Conservation (phyloP, 768 basidiomycete genomes). For the Cantharellus cinnabarinus region DNA sequence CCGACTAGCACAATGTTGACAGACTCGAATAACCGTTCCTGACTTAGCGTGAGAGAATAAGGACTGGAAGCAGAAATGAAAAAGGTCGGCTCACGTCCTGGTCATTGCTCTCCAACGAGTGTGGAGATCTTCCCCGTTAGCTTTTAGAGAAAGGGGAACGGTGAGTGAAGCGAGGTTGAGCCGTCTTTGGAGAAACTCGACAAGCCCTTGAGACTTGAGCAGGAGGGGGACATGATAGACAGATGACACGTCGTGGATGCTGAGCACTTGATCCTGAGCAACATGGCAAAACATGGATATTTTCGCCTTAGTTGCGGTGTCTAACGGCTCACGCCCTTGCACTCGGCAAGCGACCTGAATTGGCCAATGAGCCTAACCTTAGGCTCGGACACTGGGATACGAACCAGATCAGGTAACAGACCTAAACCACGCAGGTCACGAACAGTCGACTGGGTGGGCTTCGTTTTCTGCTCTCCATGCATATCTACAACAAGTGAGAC, state of each 20-base stretch:
- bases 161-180: conserved; percentile 46
- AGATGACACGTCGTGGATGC: conserved; percentile 88
- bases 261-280: conserved; percentile 61
- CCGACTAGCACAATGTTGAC: conserved; percentile 85
- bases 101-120: conserved; percentile 71
- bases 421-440: conserved; percentile 85
- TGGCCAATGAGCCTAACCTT: not conserved
- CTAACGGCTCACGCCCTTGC: conserved; percentile 59
- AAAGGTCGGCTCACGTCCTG: conserved; percentile 26
- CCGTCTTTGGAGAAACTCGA: conserved; percentile 61
- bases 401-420: conserved; percentile 74
- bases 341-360: conserved; percentile 80
- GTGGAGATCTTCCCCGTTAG: conserved; percentile 44
- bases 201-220: conserved; percentile 79
- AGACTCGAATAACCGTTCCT: conserved; percentile 77
- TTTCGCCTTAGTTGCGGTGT: conserved; percentile 73
- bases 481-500: conserved; percentile 97
- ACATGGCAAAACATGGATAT: conserved; percentile 99
- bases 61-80: not conserved
- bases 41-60: conserved; percentile 26
- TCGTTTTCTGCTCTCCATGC: conserved; percentile 98
- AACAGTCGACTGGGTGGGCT: conserved; percentile 94
- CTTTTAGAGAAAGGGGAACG: conserved; percentile 34
- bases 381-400: conserved; percentile 13
- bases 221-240: conserved; percentile 95